A percentile compares a stretch with the other conserved stretches of the same genome.
Conservation (phyloP, 495 filamentous ascomycete species). For the Jackrogersella multiformis region DNA sequence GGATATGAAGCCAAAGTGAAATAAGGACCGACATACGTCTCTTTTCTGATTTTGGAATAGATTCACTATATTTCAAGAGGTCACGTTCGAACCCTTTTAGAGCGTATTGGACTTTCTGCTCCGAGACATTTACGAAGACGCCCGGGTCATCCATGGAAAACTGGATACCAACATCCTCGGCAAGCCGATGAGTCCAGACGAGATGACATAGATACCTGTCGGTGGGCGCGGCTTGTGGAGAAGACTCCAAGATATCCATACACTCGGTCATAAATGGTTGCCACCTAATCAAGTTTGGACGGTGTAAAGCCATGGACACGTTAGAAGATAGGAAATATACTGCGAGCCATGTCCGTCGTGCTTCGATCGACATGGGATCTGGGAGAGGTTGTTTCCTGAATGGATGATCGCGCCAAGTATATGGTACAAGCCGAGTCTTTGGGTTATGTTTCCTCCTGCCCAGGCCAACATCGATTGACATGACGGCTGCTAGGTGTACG, state of each 20-base stretch:
- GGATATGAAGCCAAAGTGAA: background rate
- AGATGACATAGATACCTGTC: slow-evolving; percentile 79
- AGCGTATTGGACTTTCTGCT: slow-evolving; percentile 76
- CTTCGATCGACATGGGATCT: slow-evolving; percentile 74
- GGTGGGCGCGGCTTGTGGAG: slow-evolving; percentile 73
- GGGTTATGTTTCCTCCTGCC: slow-evolving; percentile 63
- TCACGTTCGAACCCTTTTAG: slow-evolving; percentile 80
- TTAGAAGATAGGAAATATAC: slow-evolving; percentile 83
- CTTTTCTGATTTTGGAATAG: slow-evolving; percentile 59
- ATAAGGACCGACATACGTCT: slow-evolving; percentile 52
- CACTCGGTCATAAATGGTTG: slow-evolving; percentile 87
- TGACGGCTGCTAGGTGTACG: slow-evolving; percentile 81
- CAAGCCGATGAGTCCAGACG: slow-evolving; percentile 79
- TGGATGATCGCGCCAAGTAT: slow-evolving; percentile 59
- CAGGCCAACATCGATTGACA: slow-evolving; percentile 90
- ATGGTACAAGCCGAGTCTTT: slow-evolving; percentile 49
- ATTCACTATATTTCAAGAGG: slow-evolving; percentile 71
- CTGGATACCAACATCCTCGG: slow-evolving; percentile 79
- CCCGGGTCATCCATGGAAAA: slow-evolving; percentile 80
- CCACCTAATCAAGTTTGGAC: slow-evolving; percentile 85
- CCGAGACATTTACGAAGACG: slow-evolving; percentile 70
- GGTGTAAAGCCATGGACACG: slow-evolving; percentile 78
- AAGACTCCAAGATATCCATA: slow-evolving; percentile 74
- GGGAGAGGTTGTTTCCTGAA: slow-evolving; percentile 59
- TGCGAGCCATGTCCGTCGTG: slow-evolving; percentile 78